Evolutionary conservation across 768 basidiomycete species (phyloP).

Genomic region (Peribolospora kevripleyi): DNA sequence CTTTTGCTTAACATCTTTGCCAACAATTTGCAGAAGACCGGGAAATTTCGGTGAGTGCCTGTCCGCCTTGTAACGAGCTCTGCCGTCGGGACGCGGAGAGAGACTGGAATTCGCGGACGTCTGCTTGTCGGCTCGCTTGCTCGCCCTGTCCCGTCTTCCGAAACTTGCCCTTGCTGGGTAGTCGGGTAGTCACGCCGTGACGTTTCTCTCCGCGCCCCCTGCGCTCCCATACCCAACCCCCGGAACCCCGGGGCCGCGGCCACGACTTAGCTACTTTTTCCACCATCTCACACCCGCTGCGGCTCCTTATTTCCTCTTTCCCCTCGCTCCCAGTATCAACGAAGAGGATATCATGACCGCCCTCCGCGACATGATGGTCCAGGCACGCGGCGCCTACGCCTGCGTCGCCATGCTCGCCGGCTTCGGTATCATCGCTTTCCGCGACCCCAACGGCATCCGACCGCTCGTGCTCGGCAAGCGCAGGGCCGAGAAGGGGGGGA

Average conservation of each 20-base stretch:
- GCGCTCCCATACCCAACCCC: too few relatives aligned
- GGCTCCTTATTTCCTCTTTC: background rate
- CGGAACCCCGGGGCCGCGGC: too few relatives aligned
- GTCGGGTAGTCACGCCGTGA: too few relatives aligned
- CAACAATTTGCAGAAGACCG: slow-evolving; percentile 89
- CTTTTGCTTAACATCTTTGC: slow-evolving; percentile 92
- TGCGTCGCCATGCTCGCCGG: slow-evolving; percentile 98
- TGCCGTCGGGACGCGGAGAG: background rate
- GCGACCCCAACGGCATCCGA: slow-evolving; percentile 92
- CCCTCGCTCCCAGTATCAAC: slow-evolving; percentile 34
- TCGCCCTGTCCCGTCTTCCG: background rate
- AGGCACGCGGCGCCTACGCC: slow-evolving; percentile 80
- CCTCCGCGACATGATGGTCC: slow-evolving; percentile 62
- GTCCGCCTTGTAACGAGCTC: too few relatives aligned
- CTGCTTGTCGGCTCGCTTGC: background rate
- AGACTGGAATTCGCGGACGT: background rate
- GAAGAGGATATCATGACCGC: slow-evolving; percentile 98
- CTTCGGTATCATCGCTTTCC: slow-evolving; percentile 90
- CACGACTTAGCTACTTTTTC: background rate
- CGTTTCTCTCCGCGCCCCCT: too few relatives aligned
- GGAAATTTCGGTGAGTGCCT: slow-evolving; percentile 49
- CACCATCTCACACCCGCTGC: background rate
- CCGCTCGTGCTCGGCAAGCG: slow-evolving; percentile 69
- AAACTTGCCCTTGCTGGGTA: too few relatives aligned
- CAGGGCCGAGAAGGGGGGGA: slow-evolving; percentile 27